Conservation (phyloP, 2,329 filamentous ascomycete species). For the Penicillium sp. region DNA sequence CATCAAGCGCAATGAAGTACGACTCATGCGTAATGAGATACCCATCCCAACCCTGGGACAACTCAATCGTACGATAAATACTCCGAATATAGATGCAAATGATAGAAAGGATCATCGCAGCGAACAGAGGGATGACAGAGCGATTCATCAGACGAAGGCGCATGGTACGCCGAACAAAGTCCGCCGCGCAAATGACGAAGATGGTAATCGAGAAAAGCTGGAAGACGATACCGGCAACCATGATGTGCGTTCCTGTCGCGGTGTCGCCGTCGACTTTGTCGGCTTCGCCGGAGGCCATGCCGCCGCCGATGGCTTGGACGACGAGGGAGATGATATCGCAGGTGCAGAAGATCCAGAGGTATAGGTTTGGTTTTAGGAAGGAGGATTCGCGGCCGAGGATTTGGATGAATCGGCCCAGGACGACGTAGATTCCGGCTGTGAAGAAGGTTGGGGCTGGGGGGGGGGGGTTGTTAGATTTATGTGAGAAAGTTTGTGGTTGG, state of each 20-base stretch:
- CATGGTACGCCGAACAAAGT: constrained; percentile 47
- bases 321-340: constrained; percentile 56
- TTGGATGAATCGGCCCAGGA: constrained; percentile 50
- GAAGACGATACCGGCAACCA: constrained; percentile 57
- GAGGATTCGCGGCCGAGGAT: constrained; percentile 47
- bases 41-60: constrained; percentile 52
- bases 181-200: constrained; percentile 51
- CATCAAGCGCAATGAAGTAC: constrained; percentile 53
- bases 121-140: constrained; percentile 33
- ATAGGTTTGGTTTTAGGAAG: constrained; percentile 44
- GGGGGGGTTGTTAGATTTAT: constrained; percentile 18
- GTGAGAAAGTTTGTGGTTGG: background rate
- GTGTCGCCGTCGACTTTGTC: constrained; percentile 48
- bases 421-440: constrained; percentile 52
- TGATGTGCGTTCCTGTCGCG: constrained; percentile 49
- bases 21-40: constrained; percentile 52
- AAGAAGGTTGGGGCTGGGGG: constrained; percentile 51
- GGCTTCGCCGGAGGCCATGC: constrained; percentile 48
- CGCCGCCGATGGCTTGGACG: constrained; percentile 58
- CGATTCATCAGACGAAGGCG: constrained; percentile 27
- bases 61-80: constrained; percentile 53
- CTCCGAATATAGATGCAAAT: constrained; percentile 49
- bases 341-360: constrained; percentile 54
- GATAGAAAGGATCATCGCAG: constrained; percentile 45
- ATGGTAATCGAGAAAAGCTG: constrained; percentile 57